phyloP scores from a whole-genome alignment of 176 grass and related monocot species.

The Paspalum vaginatum region DNA sequence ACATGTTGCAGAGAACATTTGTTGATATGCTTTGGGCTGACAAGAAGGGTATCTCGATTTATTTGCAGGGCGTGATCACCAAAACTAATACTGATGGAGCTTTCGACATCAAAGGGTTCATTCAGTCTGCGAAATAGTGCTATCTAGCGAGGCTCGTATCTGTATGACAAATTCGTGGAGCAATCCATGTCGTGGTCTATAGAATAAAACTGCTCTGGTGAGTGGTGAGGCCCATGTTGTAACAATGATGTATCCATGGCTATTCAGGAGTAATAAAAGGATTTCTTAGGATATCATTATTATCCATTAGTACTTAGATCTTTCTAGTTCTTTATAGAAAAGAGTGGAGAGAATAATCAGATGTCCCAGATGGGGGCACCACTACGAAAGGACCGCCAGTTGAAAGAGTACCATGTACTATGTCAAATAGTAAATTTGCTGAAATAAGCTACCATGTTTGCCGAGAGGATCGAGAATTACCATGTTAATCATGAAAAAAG shows the following conservation, averaged over 20 bases:
- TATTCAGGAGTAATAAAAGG: background rate
- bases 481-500: too few relatives aligned
- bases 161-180: slow-evolving; percentile 19
- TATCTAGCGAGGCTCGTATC: background rate
- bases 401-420: too few relatives aligned
- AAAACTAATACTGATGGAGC: slow-evolving; percentile 52
- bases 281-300: background rate
- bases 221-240: background rate
- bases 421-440: too few relatives aligned
- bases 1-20: background rate
- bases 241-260: background rate
- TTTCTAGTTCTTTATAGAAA: too few relatives aligned
- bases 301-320: too few relatives aligned
- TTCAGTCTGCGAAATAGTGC: slow-evolving; percentile 51
- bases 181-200: background rate
- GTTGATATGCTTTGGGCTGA: background rate
- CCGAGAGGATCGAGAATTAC: too few relatives aligned
- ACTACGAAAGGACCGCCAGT: too few relatives aligned
- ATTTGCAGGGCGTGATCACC: slow-evolving; percentile 83
- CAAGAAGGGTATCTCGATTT: background rate
- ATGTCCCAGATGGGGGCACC: too few relatives aligned
- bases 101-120: slow-evolving; percentile 80
- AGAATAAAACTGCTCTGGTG: slow-evolving; percentile 23
- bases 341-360: too few relatives aligned
- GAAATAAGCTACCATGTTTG: too few relatives aligned